Conservation (phyloP, 306 rosid species). For the Alnus glutinosa region DNA sequence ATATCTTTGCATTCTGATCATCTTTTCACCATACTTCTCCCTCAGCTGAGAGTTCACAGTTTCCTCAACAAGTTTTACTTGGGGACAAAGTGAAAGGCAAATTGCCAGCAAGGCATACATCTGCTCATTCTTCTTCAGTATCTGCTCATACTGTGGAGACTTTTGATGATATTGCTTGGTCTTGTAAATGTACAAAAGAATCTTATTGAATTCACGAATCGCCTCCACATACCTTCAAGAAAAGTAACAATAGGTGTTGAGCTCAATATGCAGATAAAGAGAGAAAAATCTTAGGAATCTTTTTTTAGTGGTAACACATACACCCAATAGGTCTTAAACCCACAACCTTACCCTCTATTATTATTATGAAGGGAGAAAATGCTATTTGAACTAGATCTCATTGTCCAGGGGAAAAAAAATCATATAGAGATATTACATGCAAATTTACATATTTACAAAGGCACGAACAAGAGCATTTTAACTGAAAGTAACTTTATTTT, state of each 20-base stretch:
- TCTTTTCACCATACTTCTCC: constrained; percentile 97
- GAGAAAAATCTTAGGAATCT: neutral
- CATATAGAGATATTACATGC: too few species aligned
- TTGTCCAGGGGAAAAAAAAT: too few species aligned
- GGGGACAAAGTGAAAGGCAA: constrained; percentile 91
- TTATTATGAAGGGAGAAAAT: too few species aligned
- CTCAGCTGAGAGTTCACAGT: constrained; percentile 86
- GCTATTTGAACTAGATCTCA: too few species aligned
- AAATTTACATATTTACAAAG: too few species aligned
- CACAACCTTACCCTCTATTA: too few species aligned
- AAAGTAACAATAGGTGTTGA: neutral
- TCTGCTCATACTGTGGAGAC: constrained; percentile 95
- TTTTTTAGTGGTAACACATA: too few species aligned
- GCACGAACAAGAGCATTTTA: too few species aligned
- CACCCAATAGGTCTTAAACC: too few species aligned
- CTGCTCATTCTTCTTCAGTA: constrained; percentile 94
- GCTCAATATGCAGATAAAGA: neutral
- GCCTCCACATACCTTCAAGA: constrained; percentile 82
- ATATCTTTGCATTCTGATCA: constrained; percentile 86
- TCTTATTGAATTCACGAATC: constrained; percentile 86
- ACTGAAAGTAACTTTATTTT: too few species aligned
- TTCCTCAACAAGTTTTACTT: constrained; percentile 83
- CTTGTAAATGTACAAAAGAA: constrained; percentile 77
- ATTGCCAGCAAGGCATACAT: constrained; percentile 98
- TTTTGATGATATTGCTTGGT: constrained; percentile 82